phyloP scores from a whole-genome alignment of 441 rosid species.

The Corymbia citriodora region DNA sequence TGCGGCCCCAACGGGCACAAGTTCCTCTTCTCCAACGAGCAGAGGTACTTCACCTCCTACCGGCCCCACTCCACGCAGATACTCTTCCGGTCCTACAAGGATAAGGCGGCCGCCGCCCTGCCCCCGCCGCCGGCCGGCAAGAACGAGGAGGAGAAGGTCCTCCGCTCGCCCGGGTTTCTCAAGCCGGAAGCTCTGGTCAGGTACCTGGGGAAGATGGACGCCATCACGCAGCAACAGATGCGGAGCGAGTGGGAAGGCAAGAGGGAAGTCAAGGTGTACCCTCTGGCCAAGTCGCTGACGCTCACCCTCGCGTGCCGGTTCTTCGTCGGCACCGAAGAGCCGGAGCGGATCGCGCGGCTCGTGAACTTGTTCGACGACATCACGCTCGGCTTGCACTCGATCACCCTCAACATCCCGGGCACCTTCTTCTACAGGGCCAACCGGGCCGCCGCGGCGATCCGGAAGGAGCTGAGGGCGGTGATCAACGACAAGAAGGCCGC shows the following conservation, averaged over 20 bases:
- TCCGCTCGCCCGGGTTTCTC: constrained; percentile 12
- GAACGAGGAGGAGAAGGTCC: constrained; percentile 9
- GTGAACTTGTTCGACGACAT: constrained; percentile 13
- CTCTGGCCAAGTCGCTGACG: constrained; percentile 10
- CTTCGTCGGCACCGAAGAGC: constrained; percentile 14
- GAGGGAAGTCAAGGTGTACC: constrained; percentile 1
- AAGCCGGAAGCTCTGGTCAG: constrained; percentile 15
- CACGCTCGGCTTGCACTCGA: constrained; percentile 18
- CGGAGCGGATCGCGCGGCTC: constrained; percentile 16
- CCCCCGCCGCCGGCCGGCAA: not conserved
- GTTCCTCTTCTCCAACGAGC: constrained; percentile 18
- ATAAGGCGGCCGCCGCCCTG: not conserved
- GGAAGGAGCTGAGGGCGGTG: constrained; percentile 14
- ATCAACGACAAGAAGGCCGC: constrained; percentile 15
- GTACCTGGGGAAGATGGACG: constrained; percentile 15
- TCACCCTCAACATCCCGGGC: constrained; percentile 13
- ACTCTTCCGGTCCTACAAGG: constrained; percentile 15
- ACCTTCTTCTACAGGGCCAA: constrained; percentile 13
- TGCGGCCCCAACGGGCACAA: constrained; percentile 16
- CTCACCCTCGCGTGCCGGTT: constrained; percentile 15
- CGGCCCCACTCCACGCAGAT: constrained; percentile 11
- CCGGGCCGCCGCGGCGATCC: constrained; percentile 5
- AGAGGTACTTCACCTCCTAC: constrained; percentile 14
- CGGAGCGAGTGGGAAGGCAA: constrained; percentile 8
- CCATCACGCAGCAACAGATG: constrained; percentile 13